Evolutionary conservation across 1,139 yeast species (phyloP), one percentile per base, ranked within the genome.

Genomic region (Komagataea norvegica): DNA sequence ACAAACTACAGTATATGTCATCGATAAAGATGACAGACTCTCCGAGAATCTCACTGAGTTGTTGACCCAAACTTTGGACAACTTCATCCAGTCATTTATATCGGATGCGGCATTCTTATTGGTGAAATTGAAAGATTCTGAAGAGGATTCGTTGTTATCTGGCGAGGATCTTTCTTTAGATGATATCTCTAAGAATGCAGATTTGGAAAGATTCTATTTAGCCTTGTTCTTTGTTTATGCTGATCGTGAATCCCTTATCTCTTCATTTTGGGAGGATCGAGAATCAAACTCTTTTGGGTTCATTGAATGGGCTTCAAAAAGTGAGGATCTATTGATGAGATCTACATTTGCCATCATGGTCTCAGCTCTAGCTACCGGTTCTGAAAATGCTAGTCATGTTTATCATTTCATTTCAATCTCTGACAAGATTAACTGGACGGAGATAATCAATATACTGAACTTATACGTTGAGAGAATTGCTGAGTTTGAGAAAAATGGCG

Each of bases 121-220:
- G 41, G 83, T 89, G 5, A 83, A 81, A 52, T 73, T 91, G 55
- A 74, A 93, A 48, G 86, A 86, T 48, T 76, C 78, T 11, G 97
- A 91, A 57, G 98, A 91, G 54, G 97, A 91, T 55, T 73, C 78
- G 29, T 61, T 81, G 39, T 59, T 85, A 38, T 75, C 86, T 10
- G 62, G 72, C 49, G 66, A 72, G 52, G 68, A 65, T 48, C 51
- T 66, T 38, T 49, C 34, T 14, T 42, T 44, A 37, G 82, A 75
- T 45, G 77, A 70, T 41, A 65, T 81, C 25, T 72, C 85, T 3
- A 76, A 80, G 15, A 79, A 84, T 44, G 83, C 91, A 1, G 96
- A 91, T 48, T 65, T 91, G 37, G 98, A 91, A 57, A 70, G 96
- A 45, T 86, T 91, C 52, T 89, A 87, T 55, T 60, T 88, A 51